Conservation (phyloP, 768 basidiomycete species). For the Kondoa malvinella region DNA sequence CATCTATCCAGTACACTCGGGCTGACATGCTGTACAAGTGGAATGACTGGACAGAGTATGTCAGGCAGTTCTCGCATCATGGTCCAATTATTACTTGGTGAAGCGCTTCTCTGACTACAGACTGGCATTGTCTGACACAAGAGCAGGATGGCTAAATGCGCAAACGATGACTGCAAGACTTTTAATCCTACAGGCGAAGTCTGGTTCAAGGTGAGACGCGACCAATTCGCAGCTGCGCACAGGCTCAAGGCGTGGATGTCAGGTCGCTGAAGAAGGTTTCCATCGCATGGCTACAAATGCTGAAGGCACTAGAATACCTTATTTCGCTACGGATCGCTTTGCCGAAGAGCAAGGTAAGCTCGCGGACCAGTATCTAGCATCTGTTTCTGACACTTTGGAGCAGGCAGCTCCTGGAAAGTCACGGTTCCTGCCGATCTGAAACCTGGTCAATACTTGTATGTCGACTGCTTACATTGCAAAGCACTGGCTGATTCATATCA, state of each 20-base stretch:
- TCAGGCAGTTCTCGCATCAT: background rate
- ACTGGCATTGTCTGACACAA: background rate
- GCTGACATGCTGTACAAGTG: background rate
- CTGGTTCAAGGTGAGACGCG: slow-evolving; percentile 3
- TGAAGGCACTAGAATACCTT: background rate
- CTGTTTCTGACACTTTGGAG: no score
- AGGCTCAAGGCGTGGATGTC: background rate
- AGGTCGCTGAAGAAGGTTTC: background rate
- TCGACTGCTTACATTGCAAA: background rate
- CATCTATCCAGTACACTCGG: background rate
- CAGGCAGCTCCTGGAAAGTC: background rate
- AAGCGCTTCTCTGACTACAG: background rate
- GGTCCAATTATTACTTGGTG: background rate
- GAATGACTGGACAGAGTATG: background rate
- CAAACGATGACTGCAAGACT: background rate
- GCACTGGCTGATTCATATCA: background rate
- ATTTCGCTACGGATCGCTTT: background rate
- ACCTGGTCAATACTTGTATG: background rate
- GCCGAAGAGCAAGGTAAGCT: background rate
- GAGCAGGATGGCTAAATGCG: background rate
- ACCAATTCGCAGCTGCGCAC: background rate
- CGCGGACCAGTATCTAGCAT: no score
- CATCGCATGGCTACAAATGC: background rate
- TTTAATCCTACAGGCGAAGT: background rate
- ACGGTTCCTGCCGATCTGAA: background rate